Conservation (phyloP, 2,329 filamentous ascomycete species). For the Cordyceps farinosa region DNA sequence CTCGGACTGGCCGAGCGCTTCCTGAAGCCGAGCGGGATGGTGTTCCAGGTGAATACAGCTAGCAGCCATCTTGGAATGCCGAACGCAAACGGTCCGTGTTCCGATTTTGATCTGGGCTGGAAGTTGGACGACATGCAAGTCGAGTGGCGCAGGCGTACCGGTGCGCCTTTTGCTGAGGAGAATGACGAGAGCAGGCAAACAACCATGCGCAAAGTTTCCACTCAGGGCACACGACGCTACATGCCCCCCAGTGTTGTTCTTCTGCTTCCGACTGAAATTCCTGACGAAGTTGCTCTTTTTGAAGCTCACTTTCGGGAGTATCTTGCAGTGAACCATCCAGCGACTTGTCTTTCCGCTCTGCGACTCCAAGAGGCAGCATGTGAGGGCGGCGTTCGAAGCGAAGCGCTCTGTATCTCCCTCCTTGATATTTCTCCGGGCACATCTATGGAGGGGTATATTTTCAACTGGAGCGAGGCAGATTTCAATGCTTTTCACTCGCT, state of each 20-base stretch:
- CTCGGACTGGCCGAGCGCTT: constrained; percentile 19
- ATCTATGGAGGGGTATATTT: constrained; percentile 29
- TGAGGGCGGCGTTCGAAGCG: background rate
- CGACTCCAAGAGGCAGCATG: background rate
- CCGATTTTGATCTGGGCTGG: background rate
- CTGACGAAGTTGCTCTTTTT: background rate
- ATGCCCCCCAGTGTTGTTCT: background rate
- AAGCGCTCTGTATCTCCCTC: constrained; percentile 38
- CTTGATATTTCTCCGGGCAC: constrained; percentile 37
- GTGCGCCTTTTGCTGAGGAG: background rate
- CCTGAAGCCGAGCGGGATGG: constrained; percentile 11
- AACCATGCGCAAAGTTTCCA: background rate
- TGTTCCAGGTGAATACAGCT: background rate
- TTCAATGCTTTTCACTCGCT: constrained; percentile 42
- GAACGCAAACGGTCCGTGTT: background rate
- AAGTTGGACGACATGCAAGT: background rate
- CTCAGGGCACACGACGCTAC: background rate
- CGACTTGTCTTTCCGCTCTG: background rate
- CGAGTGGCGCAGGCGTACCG: constrained; percentile 3
- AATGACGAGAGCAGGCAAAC: background rate
- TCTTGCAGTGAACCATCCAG: background rate
- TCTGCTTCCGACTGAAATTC: background rate
- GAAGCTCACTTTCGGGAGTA: background rate
- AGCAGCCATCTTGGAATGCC: too few relatives aligned
- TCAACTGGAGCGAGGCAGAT: constrained; percentile 35